Evolutionary conservation across 495 filamentous ascomycete genomes (phyloP), one percentile per base, ranked within the genome.

Genomic region (Penicillium malachiteum): DNA sequence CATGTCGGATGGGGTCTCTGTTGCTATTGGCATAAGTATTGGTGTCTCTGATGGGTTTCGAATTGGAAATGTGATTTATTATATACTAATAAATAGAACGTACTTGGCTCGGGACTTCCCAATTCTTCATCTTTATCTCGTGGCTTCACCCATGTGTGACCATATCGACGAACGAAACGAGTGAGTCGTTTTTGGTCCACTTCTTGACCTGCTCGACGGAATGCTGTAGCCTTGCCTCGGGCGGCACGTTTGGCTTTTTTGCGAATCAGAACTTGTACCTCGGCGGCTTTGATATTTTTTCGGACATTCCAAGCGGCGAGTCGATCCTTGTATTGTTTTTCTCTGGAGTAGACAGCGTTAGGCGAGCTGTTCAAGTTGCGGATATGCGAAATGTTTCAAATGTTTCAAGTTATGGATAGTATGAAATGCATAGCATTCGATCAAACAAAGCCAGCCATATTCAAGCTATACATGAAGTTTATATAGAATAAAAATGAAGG

Each of bases 301-400:
- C 73, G 71, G 50, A 76, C 62, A 55, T 75, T 66, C 73, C 73
- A 76, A 18, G 71, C 66, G 10, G 71, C 71, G 9, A 76, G 68
- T 32, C 73, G 73, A 58, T 76, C 73, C 70, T 76, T 76, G 58
- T 76, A 76, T 58, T 76, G 73, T 62, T 76, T 76, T 67, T 76
- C 73, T 58, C 73, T 76, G 60, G 14, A 37, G 42, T 5, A 32
- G 11, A 13, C 34, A 12, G 34, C 8, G 43, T 67, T 61, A 51
- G 59, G 50, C 47, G 58, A 60, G 50, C 30, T 53, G 21, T 26
- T 26, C 21, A 26, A 26, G 21, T 26, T 26, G 21, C 4, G 21
- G 4, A 26, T 26, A 26, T 26, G 21, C 21, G 21, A 26, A 26
- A 4, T 26, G 21, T 26, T 26, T 26, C 21, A 26, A 26, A 26